phyloP scores from a whole-genome alignment of 129 eudicot species.

The Chrysanthemum makinoi region DNA sequence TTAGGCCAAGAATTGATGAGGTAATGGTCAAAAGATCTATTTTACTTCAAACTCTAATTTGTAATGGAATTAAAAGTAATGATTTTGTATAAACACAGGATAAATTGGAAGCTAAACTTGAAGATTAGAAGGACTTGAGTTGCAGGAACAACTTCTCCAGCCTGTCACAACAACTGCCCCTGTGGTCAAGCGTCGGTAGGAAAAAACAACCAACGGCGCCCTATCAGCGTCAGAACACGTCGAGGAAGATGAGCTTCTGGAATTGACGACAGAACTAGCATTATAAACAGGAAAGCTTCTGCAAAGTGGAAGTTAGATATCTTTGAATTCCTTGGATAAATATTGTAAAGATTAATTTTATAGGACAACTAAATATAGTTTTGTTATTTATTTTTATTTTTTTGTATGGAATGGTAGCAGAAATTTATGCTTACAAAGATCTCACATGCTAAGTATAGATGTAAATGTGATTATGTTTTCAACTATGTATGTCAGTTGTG shows the following conservation, averaged over 20 bases:
- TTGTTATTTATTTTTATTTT: too few relatives aligned
- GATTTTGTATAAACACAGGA: constrained; percentile 21
- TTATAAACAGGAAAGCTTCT: constrained; percentile 20
- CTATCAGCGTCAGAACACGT: constrained; percentile 31
- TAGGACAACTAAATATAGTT: too few relatives aligned
- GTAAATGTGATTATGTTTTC: too few relatives aligned
- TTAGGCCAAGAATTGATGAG: constrained; percentile 57
- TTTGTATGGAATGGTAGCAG: too few relatives aligned
- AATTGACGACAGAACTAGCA: constrained; percentile 53
- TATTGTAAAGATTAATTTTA: not conserved
- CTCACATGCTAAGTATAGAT: too few relatives aligned
- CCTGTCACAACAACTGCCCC: constrained; percentile 26
- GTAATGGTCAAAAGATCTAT: constrained; percentile 17
- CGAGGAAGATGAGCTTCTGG: constrained; percentile 55
- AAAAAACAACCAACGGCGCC: constrained; percentile 32
- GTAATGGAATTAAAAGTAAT: constrained; percentile 2
- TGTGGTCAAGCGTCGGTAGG: not conserved
- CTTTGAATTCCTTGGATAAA: not conserved
- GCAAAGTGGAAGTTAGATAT: not conserved
- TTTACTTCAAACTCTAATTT: not conserved
- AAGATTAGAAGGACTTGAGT: constrained; percentile 34
- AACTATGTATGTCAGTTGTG: too few relatives aligned
- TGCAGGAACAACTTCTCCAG: constrained; percentile 33
- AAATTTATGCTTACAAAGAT: too few relatives aligned
- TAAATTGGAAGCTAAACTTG: constrained; percentile 38